These are phyloP conservation scores for Melanopsichium pennsylvanicum DNA, from an alignment of 1,284 basidiomycete species.

Conservation along the genomic window DNA sequence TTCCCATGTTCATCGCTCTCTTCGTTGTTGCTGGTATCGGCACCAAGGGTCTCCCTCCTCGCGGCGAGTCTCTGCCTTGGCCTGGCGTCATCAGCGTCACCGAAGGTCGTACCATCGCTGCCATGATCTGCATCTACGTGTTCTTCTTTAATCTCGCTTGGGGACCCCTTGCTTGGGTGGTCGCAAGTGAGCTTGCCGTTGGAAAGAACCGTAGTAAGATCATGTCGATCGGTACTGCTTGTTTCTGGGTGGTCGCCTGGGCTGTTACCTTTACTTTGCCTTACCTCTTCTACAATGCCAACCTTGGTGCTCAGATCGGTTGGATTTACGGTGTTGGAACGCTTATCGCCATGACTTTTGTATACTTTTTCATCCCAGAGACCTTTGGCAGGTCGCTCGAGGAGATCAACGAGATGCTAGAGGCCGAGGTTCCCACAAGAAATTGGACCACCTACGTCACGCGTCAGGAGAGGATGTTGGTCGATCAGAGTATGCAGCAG, in stretches of 20 bases:
- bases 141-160: slow-evolving; percentile 68
- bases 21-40: slow-evolving; percentile 67
- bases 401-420: slow-evolving; percentile 61
- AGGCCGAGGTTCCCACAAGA: slow-evolving; percentile 47
- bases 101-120: slow-evolving; percentile 66
- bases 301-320: slow-evolving; percentile 66
- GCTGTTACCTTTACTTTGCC: slow-evolving; percentile 65
- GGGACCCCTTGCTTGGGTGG: slow-evolving; percentile 68
- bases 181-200: slow-evolving; percentile 66
- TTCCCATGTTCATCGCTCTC: slow-evolving; percentile 67
- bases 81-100: slow-evolving; percentile 41
- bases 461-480: slow-evolving; percentile 25
- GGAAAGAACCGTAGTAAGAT: slow-evolving; percentile 68
- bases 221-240: slow-evolving; percentile 68
- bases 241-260: slow-evolving; percentile 69
- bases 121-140: slow-evolving; percentile 68
- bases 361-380: slow-evolving; percentile 68
- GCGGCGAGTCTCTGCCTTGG: slow-evolving; percentile 38
- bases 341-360: slow-evolving; percentile 66
- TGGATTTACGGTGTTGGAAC: slow-evolving; percentile 67
- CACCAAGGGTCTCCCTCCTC: slow-evolving; percentile 50
- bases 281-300: slow-evolving; percentile 62
- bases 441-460: slow-evolving; percentile 52
- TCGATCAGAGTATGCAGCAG: slow-evolving; percentile 36
- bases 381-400: slow-evolving; percentile 55